Base-by-base conservation (phyloP, 495 filamentous ascomycete genomes). In the Penicillium verhagenii region DNA sequence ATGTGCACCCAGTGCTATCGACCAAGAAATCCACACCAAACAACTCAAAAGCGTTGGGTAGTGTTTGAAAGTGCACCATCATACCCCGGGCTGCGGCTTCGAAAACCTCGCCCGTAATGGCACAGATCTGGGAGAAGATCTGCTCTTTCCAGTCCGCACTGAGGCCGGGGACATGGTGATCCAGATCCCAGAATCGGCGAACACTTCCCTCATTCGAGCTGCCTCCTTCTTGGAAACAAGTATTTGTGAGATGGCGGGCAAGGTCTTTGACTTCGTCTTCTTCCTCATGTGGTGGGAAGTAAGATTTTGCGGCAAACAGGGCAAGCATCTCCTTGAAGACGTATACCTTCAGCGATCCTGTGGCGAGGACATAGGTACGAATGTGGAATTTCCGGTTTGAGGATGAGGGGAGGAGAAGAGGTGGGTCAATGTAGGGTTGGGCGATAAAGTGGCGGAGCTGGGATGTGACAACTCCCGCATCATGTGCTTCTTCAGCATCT, bases 391-490 rank as follows among this genome's bases (percentile, higher is more conserved):
- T 98, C 29, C 85, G 82, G 52, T 77, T 74, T n/a, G 79, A 77
- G 37, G 68, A 71, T n/a, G 73, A 76, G 0, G 82, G 75, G 3
- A 96, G 76, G 2, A 97, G 79, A 4, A 98, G 83, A 2, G 93
- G 92, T 4, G 87, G 89, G 68, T 95, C 82, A 66, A 97, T 92
- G 70, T 98, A 98, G n/a, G 90, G 87, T 70, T 98, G 94, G 3
- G 86, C 90, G 66, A 96, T 82, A 75, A 98, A 98, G 71, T 97
- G 92, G 59, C 94, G 89, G 52, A 98, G 86, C 55, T 97, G 93
- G 8, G 88, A 92, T 9, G 92, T 90, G 43, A 91, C 84, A 47
- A 96, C 86, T 37, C 81, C 79, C 23, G 69, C 63, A 26, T 68
- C 61, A n/a, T 69, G 59, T 10, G 58, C 63, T 14, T 61, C 69